These are phyloP conservation scores for Quercus bicolor DNA, from an alignment of 306 rosid genomes.

Conservation along the genomic window DNA sequence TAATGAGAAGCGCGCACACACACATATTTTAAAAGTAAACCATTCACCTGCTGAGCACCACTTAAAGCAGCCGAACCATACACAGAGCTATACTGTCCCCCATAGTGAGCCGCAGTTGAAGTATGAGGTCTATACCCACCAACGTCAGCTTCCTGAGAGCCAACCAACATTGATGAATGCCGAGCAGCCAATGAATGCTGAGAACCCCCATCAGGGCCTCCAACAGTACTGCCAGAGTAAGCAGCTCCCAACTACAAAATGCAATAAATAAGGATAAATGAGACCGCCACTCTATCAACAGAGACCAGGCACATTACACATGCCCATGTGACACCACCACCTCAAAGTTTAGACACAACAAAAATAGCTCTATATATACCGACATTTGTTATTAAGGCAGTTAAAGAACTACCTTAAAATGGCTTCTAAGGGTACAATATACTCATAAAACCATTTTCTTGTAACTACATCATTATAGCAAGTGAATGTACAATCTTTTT, in stretches of 20 bases:
- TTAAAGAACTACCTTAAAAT: neutral
- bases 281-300: constrained; percentile 2
- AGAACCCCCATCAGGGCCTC: constrained; percentile 65
- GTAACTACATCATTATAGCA: neutral
- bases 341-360: neutral
- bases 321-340: neutral
- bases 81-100: constrained; percentile 87
- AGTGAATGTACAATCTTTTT: neutral
- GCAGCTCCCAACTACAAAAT: constrained; percentile 58
- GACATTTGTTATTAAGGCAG: neutral
- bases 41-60: constrained; percentile 65
- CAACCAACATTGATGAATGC: constrained; percentile 72
- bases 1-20: too few relatives aligned
- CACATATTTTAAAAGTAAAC: neutral
- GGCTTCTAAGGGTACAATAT: neutral
- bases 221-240: constrained; percentile 72
- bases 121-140: constrained; percentile 65
- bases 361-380: neutral
- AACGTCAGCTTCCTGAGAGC: constrained; percentile 71
- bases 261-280: constrained; percentile 7
- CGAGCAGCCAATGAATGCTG: constrained; percentile 72
- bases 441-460: neutral
- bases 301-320: neutral
- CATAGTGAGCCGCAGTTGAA: constrained; percentile 67
- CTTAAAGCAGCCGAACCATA: constrained; percentile 77